phyloP scores from a whole-genome alignment of 305 asterid genomes.

The Fraxinus dipetala region DNA sequence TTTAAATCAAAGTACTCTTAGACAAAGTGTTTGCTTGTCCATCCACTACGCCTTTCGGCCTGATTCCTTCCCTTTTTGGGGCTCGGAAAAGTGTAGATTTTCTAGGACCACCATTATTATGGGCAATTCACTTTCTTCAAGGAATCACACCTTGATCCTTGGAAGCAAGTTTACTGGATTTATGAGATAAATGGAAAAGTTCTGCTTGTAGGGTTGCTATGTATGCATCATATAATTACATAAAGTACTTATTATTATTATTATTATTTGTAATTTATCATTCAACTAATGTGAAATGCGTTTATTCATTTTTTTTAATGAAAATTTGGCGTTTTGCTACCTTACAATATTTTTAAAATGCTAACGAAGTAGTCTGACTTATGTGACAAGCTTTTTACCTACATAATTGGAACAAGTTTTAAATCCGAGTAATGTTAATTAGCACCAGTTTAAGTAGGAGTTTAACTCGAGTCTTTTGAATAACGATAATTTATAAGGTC shows the following conservation, averaged over 20 bases:
- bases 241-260: background rate
- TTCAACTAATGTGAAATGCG: too few species aligned
- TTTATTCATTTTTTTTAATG: too few species aligned
- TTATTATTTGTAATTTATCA: background rate
- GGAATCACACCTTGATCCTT: background rate
- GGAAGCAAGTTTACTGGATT: background rate
- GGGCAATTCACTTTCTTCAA: background rate
- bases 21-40: background rate
- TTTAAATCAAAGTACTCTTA: slow-evolving; percentile 67
- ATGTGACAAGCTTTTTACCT: too few species aligned
- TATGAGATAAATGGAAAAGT: background rate
- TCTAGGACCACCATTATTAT: background rate
- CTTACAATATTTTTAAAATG: too few species aligned
- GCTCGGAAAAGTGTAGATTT: background rate
- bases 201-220: background rate
- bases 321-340: too few species aligned
- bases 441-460: too few species aligned
- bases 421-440: too few species aligned
- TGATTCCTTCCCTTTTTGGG: background rate
- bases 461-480: too few species aligned
- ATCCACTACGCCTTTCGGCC: background rate
- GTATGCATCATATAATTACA: background rate
- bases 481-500: too few species aligned
- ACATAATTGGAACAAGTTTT: too few species aligned
- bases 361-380: too few species aligned